These are phyloP conservation scores for Boletus speciosus DNA, from an alignment of 768 basidiomycete species.

Conservation along the genomic window DNA sequence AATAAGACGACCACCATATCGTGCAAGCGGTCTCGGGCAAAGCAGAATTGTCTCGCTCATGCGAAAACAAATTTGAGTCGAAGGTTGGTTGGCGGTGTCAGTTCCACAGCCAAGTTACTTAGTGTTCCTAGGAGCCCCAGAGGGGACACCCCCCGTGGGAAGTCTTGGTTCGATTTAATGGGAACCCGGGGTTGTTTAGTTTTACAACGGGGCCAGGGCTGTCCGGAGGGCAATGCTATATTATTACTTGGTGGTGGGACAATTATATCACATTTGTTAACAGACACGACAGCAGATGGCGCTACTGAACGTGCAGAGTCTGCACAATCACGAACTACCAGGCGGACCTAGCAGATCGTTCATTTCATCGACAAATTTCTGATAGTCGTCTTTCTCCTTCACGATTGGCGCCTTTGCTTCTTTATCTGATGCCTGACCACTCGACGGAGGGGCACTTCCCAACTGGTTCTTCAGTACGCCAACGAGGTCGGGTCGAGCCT, in stretches of 20 bases:
- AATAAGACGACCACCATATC: constrained; percentile 53
- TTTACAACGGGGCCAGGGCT: too few relatives aligned
- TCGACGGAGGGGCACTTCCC: constrained; percentile 36
- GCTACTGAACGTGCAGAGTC: not conserved
- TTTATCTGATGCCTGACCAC: constrained; percentile 14
- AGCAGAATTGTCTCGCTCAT: constrained; percentile 50
- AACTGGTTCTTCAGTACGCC: constrained; percentile 59
- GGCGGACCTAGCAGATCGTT: constrained; percentile 52
- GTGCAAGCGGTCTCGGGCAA: constrained; percentile 64
- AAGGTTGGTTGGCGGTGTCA: not conserved
- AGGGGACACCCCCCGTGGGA: too few relatives aligned
- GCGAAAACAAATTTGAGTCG: not conserved
- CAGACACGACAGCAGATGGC: not conserved
- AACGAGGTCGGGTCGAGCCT: constrained; percentile 64
- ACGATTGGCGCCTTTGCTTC: constrained; percentile 22
- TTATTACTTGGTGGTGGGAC: not conserved
- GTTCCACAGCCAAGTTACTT: too few relatives aligned
- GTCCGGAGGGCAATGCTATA: too few relatives aligned
- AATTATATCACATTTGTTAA: not conserved
- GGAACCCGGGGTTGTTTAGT: too few relatives aligned
- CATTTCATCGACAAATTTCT: constrained; percentile 75
- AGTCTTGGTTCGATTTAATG: too few relatives aligned
- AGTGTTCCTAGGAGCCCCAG: too few relatives aligned
- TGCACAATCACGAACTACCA: constrained; percentile 9
- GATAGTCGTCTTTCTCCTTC: constrained; percentile 65